Percentiles rank a stretch among this genome's conserved stretches.
phyloP scores from a whole-genome alignment of 139 green algal species.

The Closterium sp. region DNA sequence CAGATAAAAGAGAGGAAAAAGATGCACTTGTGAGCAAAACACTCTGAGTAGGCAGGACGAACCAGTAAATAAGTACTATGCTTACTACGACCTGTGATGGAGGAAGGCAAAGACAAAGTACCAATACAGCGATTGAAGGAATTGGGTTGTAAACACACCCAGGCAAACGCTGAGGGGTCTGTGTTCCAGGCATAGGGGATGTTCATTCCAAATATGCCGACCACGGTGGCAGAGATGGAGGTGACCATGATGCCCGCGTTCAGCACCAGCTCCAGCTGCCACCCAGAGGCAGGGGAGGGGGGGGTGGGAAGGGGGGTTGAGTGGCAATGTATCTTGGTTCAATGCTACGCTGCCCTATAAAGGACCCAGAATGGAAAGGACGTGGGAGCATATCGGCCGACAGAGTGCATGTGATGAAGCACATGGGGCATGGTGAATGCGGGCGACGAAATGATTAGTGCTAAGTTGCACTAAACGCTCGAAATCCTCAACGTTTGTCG shows the following conservation, averaged over 20 bases:
- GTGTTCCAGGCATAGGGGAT: slow-evolving; percentile 57
- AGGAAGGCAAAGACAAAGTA: background rate
- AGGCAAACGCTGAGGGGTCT: slow-evolving; percentile 16
- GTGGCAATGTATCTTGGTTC: background rate
- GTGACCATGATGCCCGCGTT: slow-evolving; percentile 23
- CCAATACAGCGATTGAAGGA: background rate
- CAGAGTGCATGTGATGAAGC: too few species aligned
- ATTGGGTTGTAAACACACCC: background rate
- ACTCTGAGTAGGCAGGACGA: background rate
- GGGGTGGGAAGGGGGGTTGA: background rate
- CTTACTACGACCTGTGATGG: background rate
- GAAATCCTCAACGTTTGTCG: too few species aligned
- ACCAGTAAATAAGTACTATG: background rate
- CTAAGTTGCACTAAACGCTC: too few species aligned
- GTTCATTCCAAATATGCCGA: slow-evolving; percentile 94
- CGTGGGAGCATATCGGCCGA: too few species aligned
- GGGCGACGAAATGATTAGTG: too few species aligned
- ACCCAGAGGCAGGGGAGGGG: background rate
- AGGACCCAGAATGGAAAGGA: background rate
- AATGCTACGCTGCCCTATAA: background rate
- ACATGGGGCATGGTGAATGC: too few species aligned
- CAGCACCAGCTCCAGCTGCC: slow-evolving; percentile 46
- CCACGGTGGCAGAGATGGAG: slow-evolving; percentile 54
- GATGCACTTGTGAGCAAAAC: background rate
- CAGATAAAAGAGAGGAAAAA: background rate